Evolutionary conservation across 202 grass and related monocot species (phyloP).

Genomic region (Schoenoplectus tabernaemontani): DNA sequence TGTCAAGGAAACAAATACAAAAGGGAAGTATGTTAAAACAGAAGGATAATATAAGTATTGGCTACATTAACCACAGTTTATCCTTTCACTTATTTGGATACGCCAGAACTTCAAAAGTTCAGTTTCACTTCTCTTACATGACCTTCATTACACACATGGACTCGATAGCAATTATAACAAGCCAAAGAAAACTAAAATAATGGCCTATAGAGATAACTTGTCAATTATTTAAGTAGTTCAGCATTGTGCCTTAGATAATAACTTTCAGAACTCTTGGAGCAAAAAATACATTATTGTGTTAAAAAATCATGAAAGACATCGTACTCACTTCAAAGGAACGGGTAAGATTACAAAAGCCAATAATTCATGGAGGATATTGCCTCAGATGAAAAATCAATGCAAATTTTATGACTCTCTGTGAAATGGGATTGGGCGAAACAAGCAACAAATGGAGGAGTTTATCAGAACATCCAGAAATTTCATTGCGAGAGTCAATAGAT

Average conservation of each 20-base stretch:
- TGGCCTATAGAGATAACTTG: not conserved
- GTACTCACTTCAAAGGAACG: not conserved
- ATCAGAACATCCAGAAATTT: not conserved
- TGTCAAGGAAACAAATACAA: slow-evolving; percentile 18
- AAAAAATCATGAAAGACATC: not conserved
- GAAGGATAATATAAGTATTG: not conserved
- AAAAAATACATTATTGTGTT: not conserved
- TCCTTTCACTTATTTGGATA: not conserved
- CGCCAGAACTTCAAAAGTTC: not conserved
- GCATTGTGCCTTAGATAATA: not conserved
- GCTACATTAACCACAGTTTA: not conserved
- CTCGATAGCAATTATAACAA: not conserved
- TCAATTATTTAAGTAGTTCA: not conserved
- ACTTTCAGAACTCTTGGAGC: not conserved
- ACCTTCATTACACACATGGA: not conserved
- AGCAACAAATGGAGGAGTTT: not conserved
- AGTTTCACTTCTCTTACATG: not conserved
- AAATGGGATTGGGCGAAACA: not conserved
- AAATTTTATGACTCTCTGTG: not conserved
- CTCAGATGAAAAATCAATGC: not conserved
- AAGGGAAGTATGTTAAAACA: not conserved
- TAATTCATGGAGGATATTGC: not conserved
- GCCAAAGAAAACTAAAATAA: not conserved
- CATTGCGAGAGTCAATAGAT: not conserved
- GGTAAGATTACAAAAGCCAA: not conserved